Conservation (phyloP, 176 grass and related monocot genomes). For the Triticum monococcum region DNA sequence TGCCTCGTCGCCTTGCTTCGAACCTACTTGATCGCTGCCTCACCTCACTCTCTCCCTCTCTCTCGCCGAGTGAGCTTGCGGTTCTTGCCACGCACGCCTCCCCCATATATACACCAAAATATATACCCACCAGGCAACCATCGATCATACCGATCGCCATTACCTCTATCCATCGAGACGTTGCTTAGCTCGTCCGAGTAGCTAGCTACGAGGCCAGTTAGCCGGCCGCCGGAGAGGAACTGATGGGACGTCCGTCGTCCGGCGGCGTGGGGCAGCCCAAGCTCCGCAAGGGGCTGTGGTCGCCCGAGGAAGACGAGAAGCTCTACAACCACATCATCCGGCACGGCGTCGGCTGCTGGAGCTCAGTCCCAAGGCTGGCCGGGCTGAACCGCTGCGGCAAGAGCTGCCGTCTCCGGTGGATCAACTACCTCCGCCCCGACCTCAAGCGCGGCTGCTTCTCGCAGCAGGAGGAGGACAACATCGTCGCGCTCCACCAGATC, state of each 20-base stretch:
- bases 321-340: slow-evolving; percentile 93
- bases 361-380: slow-evolving; percentile 80
- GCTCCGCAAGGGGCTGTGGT: slow-evolving; percentile 87
- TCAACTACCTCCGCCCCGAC: slow-evolving; percentile 21
- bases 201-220: not conserved
- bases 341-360: slow-evolving; percentile 82
- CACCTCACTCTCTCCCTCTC: slow-evolving; percentile 19
- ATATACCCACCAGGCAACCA: slow-evolving; percentile 16
- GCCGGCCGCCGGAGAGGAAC: too few species aligned
- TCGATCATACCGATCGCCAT: slow-evolving; percentile 13
- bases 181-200: not conserved
- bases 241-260: slow-evolving; percentile 62
- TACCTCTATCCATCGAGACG: not conserved
- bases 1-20: slow-evolving; percentile 58
- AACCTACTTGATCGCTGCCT: slow-evolving; percentile 78
- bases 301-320: slow-evolving; percentile 88
- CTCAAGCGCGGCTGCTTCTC: slow-evolving; percentile 3
- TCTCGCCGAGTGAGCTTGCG: not conserved
- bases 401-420: slow-evolving; percentile 19
- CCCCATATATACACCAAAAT: slow-evolving; percentile 20
- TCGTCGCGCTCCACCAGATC: not conserved
- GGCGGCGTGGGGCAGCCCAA: slow-evolving; percentile 51
- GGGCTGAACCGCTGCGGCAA: slow-evolving; percentile 11
- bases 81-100: slow-evolving; percentile 56
- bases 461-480: slow-evolving; percentile 9